Percentiles rank a stretch among this genome's conserved stretches.
phyloP scores from a whole-genome alignment of 192 early-diverging fungal species.

The Coemansia sp. region DNA sequence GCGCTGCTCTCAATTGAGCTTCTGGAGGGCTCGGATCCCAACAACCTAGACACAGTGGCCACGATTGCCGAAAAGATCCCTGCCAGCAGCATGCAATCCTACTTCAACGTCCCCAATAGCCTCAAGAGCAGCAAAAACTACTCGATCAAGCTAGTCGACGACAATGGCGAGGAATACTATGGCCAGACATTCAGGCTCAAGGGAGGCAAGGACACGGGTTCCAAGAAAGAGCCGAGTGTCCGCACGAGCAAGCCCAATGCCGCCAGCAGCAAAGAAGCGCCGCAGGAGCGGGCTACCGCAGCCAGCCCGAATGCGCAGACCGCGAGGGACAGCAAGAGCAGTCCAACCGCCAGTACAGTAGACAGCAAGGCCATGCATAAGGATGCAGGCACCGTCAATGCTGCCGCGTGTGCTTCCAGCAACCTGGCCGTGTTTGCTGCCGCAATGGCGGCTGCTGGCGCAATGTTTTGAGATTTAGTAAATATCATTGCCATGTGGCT shows the following conservation, averaged over 20 bases:
- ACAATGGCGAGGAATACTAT: conserved; percentile 49
- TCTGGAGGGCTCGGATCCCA: conserved; percentile 45
- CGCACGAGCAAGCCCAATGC: neutral
- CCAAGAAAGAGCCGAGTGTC: conserved; percentile 8
- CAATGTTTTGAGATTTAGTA: neutral
- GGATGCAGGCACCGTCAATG: conserved; percentile 4
- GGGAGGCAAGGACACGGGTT: conserved; percentile 21
- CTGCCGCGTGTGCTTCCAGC: conserved; percentile 7
- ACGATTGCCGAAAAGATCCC: conserved; percentile 53
- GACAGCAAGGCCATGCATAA: conserved; percentile 16
- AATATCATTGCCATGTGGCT: too few relatives aligned
- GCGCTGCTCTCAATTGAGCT: conserved; percentile 48
- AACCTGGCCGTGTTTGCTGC: conserved; percentile 5
- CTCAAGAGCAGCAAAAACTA: conserved; percentile 49
- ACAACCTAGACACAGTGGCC: conserved; percentile 34
- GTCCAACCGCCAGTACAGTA: neutral
- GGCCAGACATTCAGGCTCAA: conserved; percentile 44
- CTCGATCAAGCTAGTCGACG: conserved; percentile 46
- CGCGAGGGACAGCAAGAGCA: conserved; percentile 5
- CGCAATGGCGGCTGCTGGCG: conserved; percentile 13
- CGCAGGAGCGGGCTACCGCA: neutral
- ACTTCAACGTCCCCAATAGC: conserved; percentile 43
- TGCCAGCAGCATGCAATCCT: conserved; percentile 23
- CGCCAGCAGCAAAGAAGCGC: neutral
- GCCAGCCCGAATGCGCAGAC: neutral